These are phyloP conservation scores for Cercospora sojina DNA, from an alignment of 2,329 filamentous ascomycete genomes.

Conservation along the genomic window DNA sequence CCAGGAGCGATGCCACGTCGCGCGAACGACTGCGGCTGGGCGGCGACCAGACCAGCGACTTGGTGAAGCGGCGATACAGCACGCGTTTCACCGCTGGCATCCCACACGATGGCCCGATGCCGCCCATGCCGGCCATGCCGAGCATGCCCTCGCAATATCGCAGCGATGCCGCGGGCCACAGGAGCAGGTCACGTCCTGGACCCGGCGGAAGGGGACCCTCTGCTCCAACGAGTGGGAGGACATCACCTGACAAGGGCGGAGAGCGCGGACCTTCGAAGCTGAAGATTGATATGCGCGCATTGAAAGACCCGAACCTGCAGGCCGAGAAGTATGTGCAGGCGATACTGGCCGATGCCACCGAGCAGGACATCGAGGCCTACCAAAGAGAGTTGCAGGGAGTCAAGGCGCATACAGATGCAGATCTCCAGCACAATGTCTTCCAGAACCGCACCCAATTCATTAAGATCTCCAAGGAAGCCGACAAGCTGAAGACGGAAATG, in stretches of 20 bases:
- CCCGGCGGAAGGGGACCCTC: neutral
- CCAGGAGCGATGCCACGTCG: slow-evolving; percentile 28
- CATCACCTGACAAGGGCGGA: slow-evolving; percentile 34
- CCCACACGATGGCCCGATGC: slow-evolving; percentile 60
- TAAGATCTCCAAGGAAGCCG: slow-evolving; percentile 98
- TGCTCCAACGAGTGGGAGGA: slow-evolving; percentile 33
- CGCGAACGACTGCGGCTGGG: slow-evolving; percentile 47
- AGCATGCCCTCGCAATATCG: slow-evolving; percentile 59
- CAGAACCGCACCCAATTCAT: slow-evolving; percentile 98
- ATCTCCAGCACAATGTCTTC: slow-evolving; percentile 92
- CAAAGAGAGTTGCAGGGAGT: slow-evolving; percentile 73
- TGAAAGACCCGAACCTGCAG: slow-evolving; percentile 75
- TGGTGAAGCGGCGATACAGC: slow-evolving; percentile 93
- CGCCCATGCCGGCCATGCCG: slow-evolving; percentile 65
- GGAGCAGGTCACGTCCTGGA: slow-evolving; percentile 7
- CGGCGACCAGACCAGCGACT: slow-evolving; percentile 63
- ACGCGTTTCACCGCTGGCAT: slow-evolving; percentile 74
- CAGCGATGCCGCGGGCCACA: slow-evolving; percentile 16
- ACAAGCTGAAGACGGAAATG: slow-evolving; percentile 97
- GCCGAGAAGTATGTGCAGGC: slow-evolving; percentile 67
- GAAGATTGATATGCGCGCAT: slow-evolving; percentile 70
- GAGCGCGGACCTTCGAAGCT: slow-evolving; percentile 48
- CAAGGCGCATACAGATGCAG: slow-evolving; percentile 73
- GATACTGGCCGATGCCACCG: slow-evolving; percentile 78
- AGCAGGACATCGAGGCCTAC: slow-evolving; percentile 81